Conservation (phyloP, 306 rosid species). For the Rubus idaeus region DNA sequence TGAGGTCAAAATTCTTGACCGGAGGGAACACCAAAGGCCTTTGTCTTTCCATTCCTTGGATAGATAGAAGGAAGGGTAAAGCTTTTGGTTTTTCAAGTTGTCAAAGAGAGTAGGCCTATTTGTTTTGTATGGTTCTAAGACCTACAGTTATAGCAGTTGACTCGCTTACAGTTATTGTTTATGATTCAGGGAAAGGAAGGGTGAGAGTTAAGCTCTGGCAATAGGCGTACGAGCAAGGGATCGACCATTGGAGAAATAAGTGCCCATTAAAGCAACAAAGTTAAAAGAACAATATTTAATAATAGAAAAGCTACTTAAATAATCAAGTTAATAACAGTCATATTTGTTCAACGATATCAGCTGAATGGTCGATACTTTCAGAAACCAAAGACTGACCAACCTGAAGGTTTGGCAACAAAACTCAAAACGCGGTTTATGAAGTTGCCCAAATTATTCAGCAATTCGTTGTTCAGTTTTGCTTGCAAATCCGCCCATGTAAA, state of each 20-base stretch:
- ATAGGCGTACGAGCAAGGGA: background rate
- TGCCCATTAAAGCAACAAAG: background rate
- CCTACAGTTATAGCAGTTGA: background rate
- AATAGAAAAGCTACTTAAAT: background rate
- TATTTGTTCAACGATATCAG: background rate
- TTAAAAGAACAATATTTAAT: background rate
- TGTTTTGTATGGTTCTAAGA: too few relatives aligned
- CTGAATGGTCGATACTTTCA: background rate
- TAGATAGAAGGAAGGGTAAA: background rate
- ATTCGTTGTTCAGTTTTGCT: constrained; percentile 82
- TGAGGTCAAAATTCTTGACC: background rate
- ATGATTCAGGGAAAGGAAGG: background rate
- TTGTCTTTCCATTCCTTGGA: background rate
- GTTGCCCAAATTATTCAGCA: constrained; percentile 91
- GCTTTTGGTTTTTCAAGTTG: background rate
- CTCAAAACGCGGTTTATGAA: constrained; percentile 83
- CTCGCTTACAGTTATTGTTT: background rate
- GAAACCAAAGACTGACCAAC: constrained; percentile 40
- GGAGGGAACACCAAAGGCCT: background rate
- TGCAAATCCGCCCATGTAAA: constrained; percentile 92
- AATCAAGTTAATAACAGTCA: background rate
- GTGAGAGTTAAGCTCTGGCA: background rate
- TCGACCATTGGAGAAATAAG: background rate
- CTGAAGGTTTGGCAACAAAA: constrained; percentile 92
- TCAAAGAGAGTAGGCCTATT: background rate